A percentile compares a stretch with the other conserved stretches of the same genome.
Evolutionary conservation across 176 grass and related monocot genomes (phyloP).

Genomic region (Phyllostachys edulis): DNA sequence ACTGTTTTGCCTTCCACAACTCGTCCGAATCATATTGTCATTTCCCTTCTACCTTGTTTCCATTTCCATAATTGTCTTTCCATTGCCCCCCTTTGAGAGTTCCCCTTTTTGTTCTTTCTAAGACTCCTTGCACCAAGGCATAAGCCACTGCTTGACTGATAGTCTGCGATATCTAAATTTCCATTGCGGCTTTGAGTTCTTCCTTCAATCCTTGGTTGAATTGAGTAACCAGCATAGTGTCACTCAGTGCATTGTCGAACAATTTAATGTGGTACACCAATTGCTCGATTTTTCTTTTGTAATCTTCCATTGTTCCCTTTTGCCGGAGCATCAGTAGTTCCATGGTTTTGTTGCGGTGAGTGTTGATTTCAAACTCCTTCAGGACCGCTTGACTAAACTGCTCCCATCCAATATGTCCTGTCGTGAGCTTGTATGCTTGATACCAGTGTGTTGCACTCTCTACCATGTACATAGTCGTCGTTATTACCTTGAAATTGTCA

Average conservation of each 20-base stretch:
- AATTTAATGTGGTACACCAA: neutral
- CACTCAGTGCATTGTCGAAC: neutral
- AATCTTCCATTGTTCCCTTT: neutral
- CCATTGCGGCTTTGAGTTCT: accelerated
- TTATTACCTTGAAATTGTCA: neutral
- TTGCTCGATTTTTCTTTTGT: neutral
- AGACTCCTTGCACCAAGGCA: no score
- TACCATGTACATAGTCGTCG: neutral
- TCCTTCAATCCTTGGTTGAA: neutral
- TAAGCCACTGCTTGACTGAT: no score
- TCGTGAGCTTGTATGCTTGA: neutral
- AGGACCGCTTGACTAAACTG: neutral
- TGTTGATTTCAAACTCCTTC: no score
- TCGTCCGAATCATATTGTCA: neutral
- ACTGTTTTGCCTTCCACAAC: neutral
- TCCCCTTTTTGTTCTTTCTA: no score
- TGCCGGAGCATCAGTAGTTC: neutral
- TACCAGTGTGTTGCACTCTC: neutral
- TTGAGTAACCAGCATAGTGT: neutral
- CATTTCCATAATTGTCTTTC: no score
- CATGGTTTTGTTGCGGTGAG: neutral
- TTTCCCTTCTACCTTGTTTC: no score
- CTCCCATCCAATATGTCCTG: neutral
- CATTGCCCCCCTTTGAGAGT: no score
- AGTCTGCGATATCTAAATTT: neutral